A percentile compares a stretch with the other conserved stretches of the same genome.
phyloP scores from a whole-genome alignment of 495 filamentous ascomycete genomes.

The Aspergillus kassunensis region DNA sequence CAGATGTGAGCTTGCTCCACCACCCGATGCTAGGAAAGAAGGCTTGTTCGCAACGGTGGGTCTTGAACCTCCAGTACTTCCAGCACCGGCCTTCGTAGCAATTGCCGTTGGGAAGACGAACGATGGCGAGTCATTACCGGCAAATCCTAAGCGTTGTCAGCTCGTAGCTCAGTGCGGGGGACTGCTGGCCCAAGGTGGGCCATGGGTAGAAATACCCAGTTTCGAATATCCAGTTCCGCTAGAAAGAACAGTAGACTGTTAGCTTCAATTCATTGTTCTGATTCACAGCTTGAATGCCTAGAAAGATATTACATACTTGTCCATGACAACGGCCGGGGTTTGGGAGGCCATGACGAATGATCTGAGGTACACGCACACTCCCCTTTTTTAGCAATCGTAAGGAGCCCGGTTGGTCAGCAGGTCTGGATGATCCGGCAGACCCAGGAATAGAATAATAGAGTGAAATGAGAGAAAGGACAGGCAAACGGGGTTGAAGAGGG shows the following conservation, averaged over 20 bases:
- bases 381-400: constrained; percentile 16
- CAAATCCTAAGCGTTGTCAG: constrained; percentile 69
- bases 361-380: constrained; percentile 20
- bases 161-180: constrained; percentile 19
- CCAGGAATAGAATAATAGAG: not conserved
- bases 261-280: constrained; percentile 1
- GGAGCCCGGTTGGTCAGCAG: not conserved
- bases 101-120: constrained; percentile 99
- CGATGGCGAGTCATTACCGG: constrained; percentile 97
- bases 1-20: constrained; percentile 74
- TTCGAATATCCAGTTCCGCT: constrained; percentile 98
- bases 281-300: constrained; percentile 1
- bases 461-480: constrained; percentile 10
- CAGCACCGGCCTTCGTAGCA: constrained; percentile 80
- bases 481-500: not conserved
- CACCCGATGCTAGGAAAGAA: constrained; percentile 87
- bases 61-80: constrained; percentile 67
- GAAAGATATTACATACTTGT: constrained; percentile 74
- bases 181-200: not conserved
- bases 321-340: constrained; percentile 99
- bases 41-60: constrained; percentile 92
- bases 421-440: constrained; percentile 6
- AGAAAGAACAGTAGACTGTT: constrained; percentile 16
- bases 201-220: constrained; percentile 61
- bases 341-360: constrained; percentile 76